Evolutionary conservation across 192 early-diverging fungal species (phyloP).

Genomic region (Gorgonomyces haynaldii): DNA sequence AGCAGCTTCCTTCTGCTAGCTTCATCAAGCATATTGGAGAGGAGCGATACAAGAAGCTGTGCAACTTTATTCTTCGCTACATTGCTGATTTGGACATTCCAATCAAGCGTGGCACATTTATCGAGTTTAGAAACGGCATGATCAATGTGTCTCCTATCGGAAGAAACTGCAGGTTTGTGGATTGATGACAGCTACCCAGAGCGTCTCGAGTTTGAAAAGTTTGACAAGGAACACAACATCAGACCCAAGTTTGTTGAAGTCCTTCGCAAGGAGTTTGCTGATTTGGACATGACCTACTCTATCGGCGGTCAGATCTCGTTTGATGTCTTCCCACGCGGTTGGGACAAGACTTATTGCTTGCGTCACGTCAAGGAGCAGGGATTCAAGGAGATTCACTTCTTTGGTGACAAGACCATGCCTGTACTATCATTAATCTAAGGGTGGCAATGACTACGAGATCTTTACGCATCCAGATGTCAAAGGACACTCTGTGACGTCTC

Average conservation of each 20-base stretch:
- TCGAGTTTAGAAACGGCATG: constrained; percentile 99
- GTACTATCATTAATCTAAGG: constrained; percentile 24
- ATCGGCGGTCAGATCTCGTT: constrained; percentile 98
- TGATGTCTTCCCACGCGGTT: constrained; percentile 96
- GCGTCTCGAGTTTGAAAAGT: constrained; percentile 83
- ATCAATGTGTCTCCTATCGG: constrained; percentile 97
- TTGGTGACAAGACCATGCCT: constrained; percentile 94
- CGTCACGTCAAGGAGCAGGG: constrained; percentile 73
- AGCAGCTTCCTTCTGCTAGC: constrained; percentile 68
- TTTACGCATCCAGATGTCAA: constrained; percentile 64
- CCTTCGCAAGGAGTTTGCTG: constrained; percentile 70
- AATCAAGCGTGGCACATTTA: constrained; percentile 92
- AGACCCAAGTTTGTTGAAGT: constrained; percentile 77
- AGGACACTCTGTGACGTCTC: constrained; percentile 78
- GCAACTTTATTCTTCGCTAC: constrained; percentile 86
- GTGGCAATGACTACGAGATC: constrained; percentile 98
- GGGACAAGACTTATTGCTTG: constrained; percentile 99
- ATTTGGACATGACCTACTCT: constrained; percentile 83
- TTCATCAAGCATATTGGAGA: constrained; percentile 89
- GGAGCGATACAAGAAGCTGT: constrained; percentile 80
- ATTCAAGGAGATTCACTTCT: constrained; percentile 91
- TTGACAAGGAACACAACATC: constrained; percentile 64
- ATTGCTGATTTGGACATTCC: constrained; percentile 92
- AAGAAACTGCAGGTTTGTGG: constrained; percentile 72
- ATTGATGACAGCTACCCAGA: constrained; percentile 49